phyloP scores from a whole-genome alignment of 257 asterid species.

The Misopates orontium region DNA sequence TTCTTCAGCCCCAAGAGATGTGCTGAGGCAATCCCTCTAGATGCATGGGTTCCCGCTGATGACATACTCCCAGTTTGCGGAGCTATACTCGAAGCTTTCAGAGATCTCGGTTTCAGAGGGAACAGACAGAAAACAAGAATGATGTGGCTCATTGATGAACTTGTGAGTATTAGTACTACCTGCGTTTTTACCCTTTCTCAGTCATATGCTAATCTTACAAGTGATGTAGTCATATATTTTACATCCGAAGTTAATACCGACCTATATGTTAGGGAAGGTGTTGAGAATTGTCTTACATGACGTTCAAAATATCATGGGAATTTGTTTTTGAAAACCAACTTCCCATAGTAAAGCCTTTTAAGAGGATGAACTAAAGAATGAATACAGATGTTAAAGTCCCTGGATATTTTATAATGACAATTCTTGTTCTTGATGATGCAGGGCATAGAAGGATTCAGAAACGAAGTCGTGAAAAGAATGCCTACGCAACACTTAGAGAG shows the following conservation, averaged over 20 bases:
- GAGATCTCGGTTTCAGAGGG: constrained; percentile 89
- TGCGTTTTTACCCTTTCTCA: neutral
- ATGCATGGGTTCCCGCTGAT: constrained; percentile 96
- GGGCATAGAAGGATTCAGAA: constrained; percentile 93
- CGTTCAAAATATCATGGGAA: no score
- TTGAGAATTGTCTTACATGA: no score
- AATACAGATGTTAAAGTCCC: no score
- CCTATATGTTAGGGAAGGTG: no score
- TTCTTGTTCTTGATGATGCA: constrained; percentile 26
- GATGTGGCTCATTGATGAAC: constrained; percentile 99
- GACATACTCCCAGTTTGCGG: constrained; percentile 75
- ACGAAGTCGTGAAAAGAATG: constrained; percentile 83
- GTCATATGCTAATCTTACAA: no score
- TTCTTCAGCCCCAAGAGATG: constrained; percentile 91
- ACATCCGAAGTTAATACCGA: no score
- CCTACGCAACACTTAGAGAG: constrained; percentile 60
- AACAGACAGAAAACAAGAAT: constrained; percentile 92
- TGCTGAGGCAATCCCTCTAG: constrained; percentile 94
- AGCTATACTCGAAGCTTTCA: constrained; percentile 78
- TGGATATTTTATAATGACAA: neutral
- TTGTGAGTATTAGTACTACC: constrained; percentile 49
- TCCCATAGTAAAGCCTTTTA: no score
- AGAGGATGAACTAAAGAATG: no score
- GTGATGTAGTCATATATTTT: no score
- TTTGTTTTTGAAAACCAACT: no score